phyloP scores from a whole-genome alignment of 257 asterid genomes.

The Forsythia suspensa region DNA sequence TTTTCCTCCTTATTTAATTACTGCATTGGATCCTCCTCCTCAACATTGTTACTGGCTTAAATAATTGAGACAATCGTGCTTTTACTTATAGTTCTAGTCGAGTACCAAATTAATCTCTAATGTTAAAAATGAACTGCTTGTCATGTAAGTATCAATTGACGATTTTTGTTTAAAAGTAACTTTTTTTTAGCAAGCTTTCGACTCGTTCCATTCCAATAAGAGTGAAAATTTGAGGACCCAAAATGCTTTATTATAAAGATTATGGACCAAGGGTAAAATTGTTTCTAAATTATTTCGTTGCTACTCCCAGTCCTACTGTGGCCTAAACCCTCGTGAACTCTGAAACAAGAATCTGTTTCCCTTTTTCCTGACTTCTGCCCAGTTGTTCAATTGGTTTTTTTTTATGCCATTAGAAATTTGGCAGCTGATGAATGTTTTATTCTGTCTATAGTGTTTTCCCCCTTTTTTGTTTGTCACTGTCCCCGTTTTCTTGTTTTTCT shows the following conservation, averaged over 20 bases:
- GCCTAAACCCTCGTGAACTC: neutral
- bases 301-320: neutral
- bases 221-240: neutral
- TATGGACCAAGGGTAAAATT: neutral
- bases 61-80: too few species aligned
- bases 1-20: neutral
- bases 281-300: neutral
- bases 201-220: neutral
- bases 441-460: neutral
- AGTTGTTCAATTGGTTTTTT: neutral
- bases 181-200: neutral
- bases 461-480: neutral
- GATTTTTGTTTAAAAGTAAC: neutral
- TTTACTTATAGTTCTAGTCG: too few species aligned
- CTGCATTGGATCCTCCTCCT: conserved; percentile 33
- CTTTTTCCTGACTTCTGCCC: neutral
- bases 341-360: neutral
- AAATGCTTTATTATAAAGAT: neutral
- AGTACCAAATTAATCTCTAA: too few species aligned
- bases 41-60: neutral
- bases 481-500: neutral
- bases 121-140: too few species aligned
- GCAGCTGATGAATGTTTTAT: neutral
- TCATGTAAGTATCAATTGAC: too few species aligned
- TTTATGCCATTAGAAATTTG: neutral